A percentile compares a stretch with the other conserved stretches of the same genome.
phyloP scores from a whole-genome alignment of 2,329 filamentous ascomycete species.

The Aspergillus sp. region DNA sequence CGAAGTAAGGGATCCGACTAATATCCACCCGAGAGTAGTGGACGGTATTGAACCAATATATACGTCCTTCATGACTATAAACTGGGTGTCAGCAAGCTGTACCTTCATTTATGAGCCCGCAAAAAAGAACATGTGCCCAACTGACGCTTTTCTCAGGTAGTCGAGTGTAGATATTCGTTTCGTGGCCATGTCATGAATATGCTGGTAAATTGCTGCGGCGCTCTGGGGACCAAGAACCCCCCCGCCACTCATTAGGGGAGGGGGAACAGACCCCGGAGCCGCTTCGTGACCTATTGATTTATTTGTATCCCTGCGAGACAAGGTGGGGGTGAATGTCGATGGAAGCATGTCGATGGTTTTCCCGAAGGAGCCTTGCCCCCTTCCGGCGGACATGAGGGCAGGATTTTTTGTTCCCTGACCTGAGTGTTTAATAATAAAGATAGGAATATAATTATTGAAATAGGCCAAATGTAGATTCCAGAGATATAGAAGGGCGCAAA shows the following conservation, averaged over 20 bases:
- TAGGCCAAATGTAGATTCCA: not conserved
- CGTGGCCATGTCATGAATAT: slow-evolving; percentile 79
- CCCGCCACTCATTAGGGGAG: slow-evolving; percentile 31
- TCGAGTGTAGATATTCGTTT: slow-evolving; percentile 94
- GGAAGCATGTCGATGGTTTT: slow-evolving; percentile 28
- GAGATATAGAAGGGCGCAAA: not conserved
- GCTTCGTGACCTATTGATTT: slow-evolving; percentile 34
- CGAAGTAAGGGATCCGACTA: slow-evolving; percentile 79
- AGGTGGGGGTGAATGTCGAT: slow-evolving; percentile 33
- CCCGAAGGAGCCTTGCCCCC: not conserved
- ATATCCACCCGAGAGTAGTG: slow-evolving; percentile 85
- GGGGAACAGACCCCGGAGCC: slow-evolving; percentile 25
- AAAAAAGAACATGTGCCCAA: slow-evolving; percentile 19
- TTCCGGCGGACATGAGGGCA: not conserved
- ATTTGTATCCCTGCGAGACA: slow-evolving; percentile 35
- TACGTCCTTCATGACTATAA: slow-evolving; percentile 79
- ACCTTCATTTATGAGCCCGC: not conserved
- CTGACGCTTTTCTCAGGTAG: slow-evolving; percentile 88
- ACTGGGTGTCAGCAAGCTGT: slow-evolving; percentile 13
- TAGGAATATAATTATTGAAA: not conserved
- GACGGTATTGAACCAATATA: slow-evolving; percentile 98
- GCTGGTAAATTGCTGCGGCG: slow-evolving; percentile 59
- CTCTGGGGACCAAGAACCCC: slow-evolving; percentile 47
- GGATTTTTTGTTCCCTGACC: too few species aligned
- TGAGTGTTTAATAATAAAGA: not conserved